Conservation (phyloP, 176 grass and related monocot species). For the Carex kokanica region DNA sequence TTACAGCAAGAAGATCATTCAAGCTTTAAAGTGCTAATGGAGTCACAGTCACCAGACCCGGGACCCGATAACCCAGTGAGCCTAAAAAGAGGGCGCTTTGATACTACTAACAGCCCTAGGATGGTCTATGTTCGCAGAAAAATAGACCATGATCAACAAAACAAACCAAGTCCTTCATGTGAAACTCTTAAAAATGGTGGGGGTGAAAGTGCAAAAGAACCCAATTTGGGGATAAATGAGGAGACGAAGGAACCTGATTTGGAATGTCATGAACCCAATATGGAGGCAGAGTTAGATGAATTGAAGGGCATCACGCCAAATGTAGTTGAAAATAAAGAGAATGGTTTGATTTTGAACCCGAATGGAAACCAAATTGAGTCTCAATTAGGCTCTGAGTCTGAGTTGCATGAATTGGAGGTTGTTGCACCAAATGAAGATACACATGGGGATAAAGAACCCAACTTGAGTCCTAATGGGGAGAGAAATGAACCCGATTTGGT, state of each 20-base stretch:
- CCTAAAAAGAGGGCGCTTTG: conserved; percentile 14
- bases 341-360: conserved; percentile 13
- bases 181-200: conserved; percentile 7
- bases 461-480: conserved; percentile 4
- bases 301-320: not conserved
- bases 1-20: conserved; percentile 1
- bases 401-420: conserved; percentile 7
- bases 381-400: conserved; percentile 5
- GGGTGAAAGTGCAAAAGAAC: conserved; percentile 17
- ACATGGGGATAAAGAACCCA: not conserved
- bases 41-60: not conserved
- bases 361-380: conserved; percentile 3
- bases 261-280: conserved; percentile 20
- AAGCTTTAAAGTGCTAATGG: conserved; percentile 13
- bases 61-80: not conserved
- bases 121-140: conserved; percentile 30
- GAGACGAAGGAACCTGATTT: conserved; percentile 21
- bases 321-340: conserved; percentile 12
- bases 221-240: conserved; percentile 5
- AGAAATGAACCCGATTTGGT: conserved; percentile 28
- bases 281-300: conserved; percentile 15
- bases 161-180: not conserved
- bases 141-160: conserved; percentile 29
- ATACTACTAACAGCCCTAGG: conserved; percentile 7
- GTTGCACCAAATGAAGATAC: conserved; percentile 1